Evolutionary conservation across 192 early-diverging fungal species (phyloP).

Genomic region (Linnemannia schmuckeri): DNA sequence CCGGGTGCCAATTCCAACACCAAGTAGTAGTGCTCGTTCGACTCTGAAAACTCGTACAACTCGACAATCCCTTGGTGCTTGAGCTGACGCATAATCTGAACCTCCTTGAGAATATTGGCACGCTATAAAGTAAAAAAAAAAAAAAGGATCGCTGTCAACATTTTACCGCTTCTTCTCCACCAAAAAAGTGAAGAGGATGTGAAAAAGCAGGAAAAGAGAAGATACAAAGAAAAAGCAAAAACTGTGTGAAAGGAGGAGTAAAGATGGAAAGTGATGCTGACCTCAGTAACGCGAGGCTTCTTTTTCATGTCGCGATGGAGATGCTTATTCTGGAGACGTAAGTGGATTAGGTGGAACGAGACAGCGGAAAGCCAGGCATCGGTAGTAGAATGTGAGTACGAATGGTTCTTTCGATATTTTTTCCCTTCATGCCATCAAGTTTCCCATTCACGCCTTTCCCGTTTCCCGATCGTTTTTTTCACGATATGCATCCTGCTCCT

Average conservation of each 20-base stretch:
- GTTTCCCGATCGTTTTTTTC: neutral
- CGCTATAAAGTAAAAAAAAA: conserved; percentile 58
- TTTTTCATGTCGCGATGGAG: conserved; percentile 64
- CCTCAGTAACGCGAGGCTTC: conserved; percentile 62
- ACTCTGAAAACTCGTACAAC: conserved; percentile 83
- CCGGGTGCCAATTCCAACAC: conserved; percentile 88
- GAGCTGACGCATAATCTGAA: conserved; percentile 85
- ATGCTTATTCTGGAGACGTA: conserved; percentile 56
- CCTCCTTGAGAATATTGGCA: conserved; percentile 89
- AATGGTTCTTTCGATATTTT: conserved; percentile 8
- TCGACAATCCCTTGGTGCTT: conserved; percentile 82
- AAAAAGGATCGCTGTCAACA: neutral
- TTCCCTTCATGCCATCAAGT: neutral
- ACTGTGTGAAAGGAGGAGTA: neutral
- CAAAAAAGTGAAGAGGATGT: neutral
- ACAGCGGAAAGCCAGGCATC: conserved; percentile 17
- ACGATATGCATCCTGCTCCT: neutral
- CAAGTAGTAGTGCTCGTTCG: conserved; percentile 80
- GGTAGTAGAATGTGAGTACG: conserved; percentile 34
- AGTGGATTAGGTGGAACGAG: conserved; percentile 3
- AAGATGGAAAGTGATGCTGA: conserved; percentile 33
- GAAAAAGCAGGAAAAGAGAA: neutral
- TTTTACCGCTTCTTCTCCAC: neutral
- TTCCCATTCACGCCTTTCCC: neutral
- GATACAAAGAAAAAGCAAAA: conserved; percentile 6